Evolutionary conservation across 179 eudicot genomes (phyloP).

Genomic region (Vitellaria paradoxa): DNA sequence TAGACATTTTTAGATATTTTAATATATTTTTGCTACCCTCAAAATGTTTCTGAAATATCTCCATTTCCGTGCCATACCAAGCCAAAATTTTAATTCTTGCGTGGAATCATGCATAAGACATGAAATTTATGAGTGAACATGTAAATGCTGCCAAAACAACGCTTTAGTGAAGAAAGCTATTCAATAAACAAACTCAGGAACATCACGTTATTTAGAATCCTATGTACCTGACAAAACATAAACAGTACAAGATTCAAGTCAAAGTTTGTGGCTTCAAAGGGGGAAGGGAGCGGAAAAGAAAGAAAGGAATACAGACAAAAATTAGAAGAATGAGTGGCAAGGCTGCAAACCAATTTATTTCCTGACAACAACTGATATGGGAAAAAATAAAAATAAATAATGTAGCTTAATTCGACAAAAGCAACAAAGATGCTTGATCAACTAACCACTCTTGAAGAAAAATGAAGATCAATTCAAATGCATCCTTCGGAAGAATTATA

Average conservation of each 20-base stretch:
- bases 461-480: slow-evolving; percentile 79
- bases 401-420: background rate
- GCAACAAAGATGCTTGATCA: slow-evolving; percentile 7
- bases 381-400: background rate
- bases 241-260: background rate
- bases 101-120: background rate
- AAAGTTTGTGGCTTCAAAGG: background rate
- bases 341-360: too few species aligned
- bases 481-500: slow-evolving; percentile 78
- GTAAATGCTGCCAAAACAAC: background rate
- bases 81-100: too few species aligned
- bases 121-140: background rate
- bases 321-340: background rate
- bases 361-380: background rate
- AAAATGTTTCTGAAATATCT: too few species aligned
- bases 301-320: background rate
- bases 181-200: too few species aligned
- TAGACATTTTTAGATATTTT: too few species aligned
- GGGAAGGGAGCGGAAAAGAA: background rate
- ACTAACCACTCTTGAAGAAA: slow-evolving; percentile 77
- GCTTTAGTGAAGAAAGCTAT: background rate
- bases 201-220: background rate
- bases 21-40: too few species aligned
- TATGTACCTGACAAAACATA: background rate
- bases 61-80: too few species aligned